Evolutionary conservation across 2,329 filamentous ascomycete genomes (phyloP).

Genomic region (Penicillium sp.): DNA sequence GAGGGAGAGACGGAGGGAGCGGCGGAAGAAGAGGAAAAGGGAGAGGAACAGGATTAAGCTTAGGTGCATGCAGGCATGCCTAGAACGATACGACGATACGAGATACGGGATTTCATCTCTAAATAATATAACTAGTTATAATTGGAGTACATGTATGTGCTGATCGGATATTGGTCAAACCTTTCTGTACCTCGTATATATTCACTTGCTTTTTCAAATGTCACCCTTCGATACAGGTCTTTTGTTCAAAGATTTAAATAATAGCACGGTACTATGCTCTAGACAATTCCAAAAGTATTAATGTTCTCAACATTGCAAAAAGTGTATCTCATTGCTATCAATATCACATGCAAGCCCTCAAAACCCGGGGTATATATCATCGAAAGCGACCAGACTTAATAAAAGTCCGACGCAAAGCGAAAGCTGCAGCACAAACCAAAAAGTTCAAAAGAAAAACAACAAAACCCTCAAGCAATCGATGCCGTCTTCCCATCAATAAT

Average conservation of each 20-base stretch:
- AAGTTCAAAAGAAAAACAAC: background rate
- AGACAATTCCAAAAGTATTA: too few relatives aligned
- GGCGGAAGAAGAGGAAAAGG: slow-evolving; percentile 1
- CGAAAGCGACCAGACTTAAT: background rate
- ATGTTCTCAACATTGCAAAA: background rate
- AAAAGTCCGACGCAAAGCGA: background rate
- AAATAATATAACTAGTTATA: background rate
- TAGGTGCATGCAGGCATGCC: background rate
- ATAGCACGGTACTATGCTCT: background rate
- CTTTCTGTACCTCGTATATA: background rate
- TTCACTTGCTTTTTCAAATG: background rate
- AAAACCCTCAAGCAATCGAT: slow-evolving; percentile 12
- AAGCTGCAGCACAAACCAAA: background rate
- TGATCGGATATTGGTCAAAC: background rate
- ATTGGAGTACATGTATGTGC: background rate
- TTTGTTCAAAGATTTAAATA: background rate
- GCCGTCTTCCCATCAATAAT: slow-evolving; percentile 20
- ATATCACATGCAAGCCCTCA: background rate
- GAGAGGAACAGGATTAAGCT: slow-evolving; percentile 7
- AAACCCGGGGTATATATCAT: slow-evolving; percentile 6
- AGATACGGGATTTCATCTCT: background rate
- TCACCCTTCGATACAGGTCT: background rate
- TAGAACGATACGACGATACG: background rate
- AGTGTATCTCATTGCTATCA: background rate
- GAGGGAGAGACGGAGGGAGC: slow-evolving; percentile 4